Evolutionary conservation across 2,329 filamentous ascomycete genomes (phyloP).

Genomic region (Aspergillus tamarii): DNA sequence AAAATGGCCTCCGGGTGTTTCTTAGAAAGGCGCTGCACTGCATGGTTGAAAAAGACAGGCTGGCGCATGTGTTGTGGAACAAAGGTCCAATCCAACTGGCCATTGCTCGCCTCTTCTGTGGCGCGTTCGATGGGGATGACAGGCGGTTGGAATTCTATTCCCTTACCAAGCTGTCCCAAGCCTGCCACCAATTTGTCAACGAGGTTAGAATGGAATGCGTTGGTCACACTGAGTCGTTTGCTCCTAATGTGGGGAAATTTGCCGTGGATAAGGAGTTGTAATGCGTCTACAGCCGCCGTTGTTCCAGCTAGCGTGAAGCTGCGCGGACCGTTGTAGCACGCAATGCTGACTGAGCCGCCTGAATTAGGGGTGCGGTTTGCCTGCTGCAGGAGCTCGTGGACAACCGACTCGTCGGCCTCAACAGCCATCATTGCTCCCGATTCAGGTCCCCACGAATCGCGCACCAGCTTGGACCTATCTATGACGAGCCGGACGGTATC

Average conservation of each 20-base stretch:
- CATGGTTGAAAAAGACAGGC: slow-evolving; percentile 53
- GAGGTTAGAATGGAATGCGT: slow-evolving; percentile 53
- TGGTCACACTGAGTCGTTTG: slow-evolving; percentile 50
- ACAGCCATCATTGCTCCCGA: slow-evolving; percentile 25
- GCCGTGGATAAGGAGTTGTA: slow-evolving; percentile 13
- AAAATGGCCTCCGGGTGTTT: slow-evolving; percentile 34
- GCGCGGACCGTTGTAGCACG: slow-evolving; percentile 52
- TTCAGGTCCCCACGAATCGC: not conserved
- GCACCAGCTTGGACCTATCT: not conserved
- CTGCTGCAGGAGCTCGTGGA: slow-evolving; percentile 26
- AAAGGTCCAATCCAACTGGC: too few relatives aligned
- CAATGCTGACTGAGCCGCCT: slow-evolving; percentile 35
- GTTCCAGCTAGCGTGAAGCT: slow-evolving; percentile 50
- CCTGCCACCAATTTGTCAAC: slow-evolving; percentile 38
- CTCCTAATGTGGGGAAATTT: slow-evolving; percentile 23
- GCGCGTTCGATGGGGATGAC: slow-evolving; percentile 28
- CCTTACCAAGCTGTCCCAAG: slow-evolving; percentile 31
- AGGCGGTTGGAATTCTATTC: slow-evolving; percentile 36
- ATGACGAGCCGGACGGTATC: slow-evolving; percentile 29
- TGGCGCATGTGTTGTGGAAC: slow-evolving; percentile 41
- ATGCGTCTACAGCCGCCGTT: slow-evolving; percentile 33
- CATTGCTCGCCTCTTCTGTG: too few relatives aligned
- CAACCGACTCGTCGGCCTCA: slow-evolving; percentile 29
- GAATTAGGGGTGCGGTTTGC: slow-evolving; percentile 4
- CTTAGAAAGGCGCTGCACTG: slow-evolving; percentile 43